phyloP scores from a whole-genome alignment of 768 basidiomycete species.

The Cyathus striatus region DNA sequence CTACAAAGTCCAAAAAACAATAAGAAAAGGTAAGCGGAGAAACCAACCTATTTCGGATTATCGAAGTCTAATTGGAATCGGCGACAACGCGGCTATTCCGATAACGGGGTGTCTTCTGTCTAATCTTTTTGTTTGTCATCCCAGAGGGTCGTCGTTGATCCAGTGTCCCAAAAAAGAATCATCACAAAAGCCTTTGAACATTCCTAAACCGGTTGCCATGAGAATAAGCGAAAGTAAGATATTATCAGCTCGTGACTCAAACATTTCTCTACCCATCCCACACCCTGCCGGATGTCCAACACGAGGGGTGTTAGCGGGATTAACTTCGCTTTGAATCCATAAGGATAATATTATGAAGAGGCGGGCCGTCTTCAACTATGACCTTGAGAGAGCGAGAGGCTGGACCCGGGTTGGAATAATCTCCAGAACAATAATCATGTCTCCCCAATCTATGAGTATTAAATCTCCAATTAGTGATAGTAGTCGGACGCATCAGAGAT shows the following conservation, averaged over 20 bases:
- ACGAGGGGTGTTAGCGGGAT: no score
- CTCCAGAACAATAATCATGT: not conserved
- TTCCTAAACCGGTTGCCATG: conserved; percentile 6
- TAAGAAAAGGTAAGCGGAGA: conserved; percentile 19
- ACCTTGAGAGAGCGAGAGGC: not conserved
- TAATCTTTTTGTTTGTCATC: not conserved
- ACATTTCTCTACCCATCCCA: not conserved
- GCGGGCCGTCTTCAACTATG: not conserved
- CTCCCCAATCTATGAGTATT: not conserved
- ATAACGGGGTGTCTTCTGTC: conserved; percentile 8
- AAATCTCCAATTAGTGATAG: not conserved
- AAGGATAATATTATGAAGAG: no score
- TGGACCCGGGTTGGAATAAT: not conserved
- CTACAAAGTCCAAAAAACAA: conserved; percentile 17
- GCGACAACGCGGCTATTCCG: conserved; percentile 8
- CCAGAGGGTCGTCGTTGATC: conserved; percentile 5
- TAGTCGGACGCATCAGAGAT: not conserved
- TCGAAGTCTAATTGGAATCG: conserved; percentile 11
- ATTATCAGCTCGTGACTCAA: conserved; percentile 1
- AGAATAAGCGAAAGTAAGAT: conserved; percentile 1
- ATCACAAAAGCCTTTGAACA: conserved; percentile 1
- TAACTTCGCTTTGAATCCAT: no score
- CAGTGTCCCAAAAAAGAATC: not conserved
- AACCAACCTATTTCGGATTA: conserved; percentile 10
- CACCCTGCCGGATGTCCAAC: not conserved